Evolutionary conservation across 1,139 yeast species (phyloP), one percentile per base, ranked within the genome.

Genomic region (Lodderomyces elongisporus): DNA sequence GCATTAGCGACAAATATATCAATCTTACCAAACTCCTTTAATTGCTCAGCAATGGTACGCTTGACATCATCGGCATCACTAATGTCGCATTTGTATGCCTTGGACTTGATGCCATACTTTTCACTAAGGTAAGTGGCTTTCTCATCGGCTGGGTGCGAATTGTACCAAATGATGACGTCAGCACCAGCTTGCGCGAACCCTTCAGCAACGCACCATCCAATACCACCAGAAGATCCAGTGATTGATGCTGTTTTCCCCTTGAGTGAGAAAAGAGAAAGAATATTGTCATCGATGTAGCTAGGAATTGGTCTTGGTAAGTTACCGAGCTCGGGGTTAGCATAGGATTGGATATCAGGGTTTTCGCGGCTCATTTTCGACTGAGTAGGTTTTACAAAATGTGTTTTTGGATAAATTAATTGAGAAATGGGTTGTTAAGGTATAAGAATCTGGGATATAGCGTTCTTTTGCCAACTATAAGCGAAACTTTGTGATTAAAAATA

Each of bases 1-100:
- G 80, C 81, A 46, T 75, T 73, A 45, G 75, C 75, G 43, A 76
- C 53, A 55, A 78, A 61, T 9, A 74, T 62, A 46, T 74, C 77
- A 38, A 74, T 63, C 17, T 56, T 56, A 13, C 60, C 56, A 40
- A 68, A 68, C n/a, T 55, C 60, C 21, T 46, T 47, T 37, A 52
- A 58, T 37, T 63, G 57, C 26, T 49, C 40, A 25, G 51, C 56
- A 30, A 68, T 56, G 12, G 62, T 62, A 14, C 46, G 40, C 35
- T 58, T 46, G 25, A 68, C 73, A 37, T 58, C 60, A 4, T 60
- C 62, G 27, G 60, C 52, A 43, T 58, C 57, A 46, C 70, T 59
- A 31, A 68, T 69, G 42, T 67, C 71, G 46, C 70, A 65, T 44
- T 53, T 49, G 47, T 54, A 50, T 45, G 60, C 67, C 29, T 53